Base-by-base conservation (phyloP, 805 yeast genomes). In the Pichia deserticola region DNA sequence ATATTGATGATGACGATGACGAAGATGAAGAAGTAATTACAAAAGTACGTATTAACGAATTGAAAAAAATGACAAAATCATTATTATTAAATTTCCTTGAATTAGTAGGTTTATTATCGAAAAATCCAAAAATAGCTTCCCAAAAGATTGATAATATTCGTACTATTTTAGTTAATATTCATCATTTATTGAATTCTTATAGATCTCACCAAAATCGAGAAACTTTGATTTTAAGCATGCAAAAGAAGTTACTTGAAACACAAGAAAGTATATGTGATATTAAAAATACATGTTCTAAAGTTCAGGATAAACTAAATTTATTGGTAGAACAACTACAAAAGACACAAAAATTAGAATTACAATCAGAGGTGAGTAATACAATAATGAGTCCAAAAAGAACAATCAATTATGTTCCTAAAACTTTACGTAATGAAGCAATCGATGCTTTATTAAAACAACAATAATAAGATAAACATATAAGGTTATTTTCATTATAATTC, bases 121-220 rank as follows among this genome's bases (percentile, higher is more conserved):
- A 82, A 10, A 80, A 86, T 51, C 97, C 99, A 1, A 75, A 77
- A 27, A 70, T 77, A 47, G 76, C 75, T 48, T 67, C 67, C 44
- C 64, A 67, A 6, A 86, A 88, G 58, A 78, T 89, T 30, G 96
- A 89, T 55, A 81, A 88, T 55, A 79, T 93, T 37, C 78, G 95
- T 54, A 75, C 84, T 12, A 81, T 92, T 10, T 70, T 93, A 47
- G 84, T 92, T 61, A 93, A 93, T 61, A 82, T 93, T 55, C 97
- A 93, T 63, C 98, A 93, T 64, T 70, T 93, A 36, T 69, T 93
- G 51, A 93, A 93, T 64, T 89, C 90, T 47, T 93, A 93, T 66
- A 74, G 99, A 53, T 93, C 97, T 3, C 98, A 93, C 66, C 99
- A 93, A 63, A 85, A 96, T 4, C 74, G 97, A 47, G 99, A 93